phyloP scores from a whole-genome alignment of 805 yeast genomes.

The Starmerella vitae region DNA sequence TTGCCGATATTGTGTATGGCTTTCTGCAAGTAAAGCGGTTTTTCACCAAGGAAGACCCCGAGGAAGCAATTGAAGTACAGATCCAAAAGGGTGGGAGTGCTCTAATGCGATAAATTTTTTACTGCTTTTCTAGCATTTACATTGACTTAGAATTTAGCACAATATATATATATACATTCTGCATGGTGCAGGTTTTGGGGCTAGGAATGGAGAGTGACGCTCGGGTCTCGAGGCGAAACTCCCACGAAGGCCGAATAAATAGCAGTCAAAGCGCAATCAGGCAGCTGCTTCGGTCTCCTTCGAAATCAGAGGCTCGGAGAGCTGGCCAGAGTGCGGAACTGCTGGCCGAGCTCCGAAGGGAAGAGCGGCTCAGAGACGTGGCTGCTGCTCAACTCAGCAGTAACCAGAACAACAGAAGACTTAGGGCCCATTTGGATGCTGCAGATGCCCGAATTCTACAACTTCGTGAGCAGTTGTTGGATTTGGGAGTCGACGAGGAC shows the following conservation, averaged over 20 bases:
- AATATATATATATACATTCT: too few relatives aligned
- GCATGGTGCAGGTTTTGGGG: too few relatives aligned
- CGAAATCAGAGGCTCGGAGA: background rate
- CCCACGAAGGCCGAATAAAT: too few relatives aligned
- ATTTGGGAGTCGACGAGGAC: slow-evolving; percentile 32
- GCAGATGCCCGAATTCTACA: slow-evolving; percentile 15
- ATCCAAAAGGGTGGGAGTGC: slow-evolving; percentile 11
- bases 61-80: slow-evolving; percentile 12
- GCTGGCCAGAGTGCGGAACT: slow-evolving; percentile 19
- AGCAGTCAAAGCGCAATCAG: background rate
- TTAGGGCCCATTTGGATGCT: slow-evolving; percentile 17
- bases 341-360: slow-evolving; percentile 26
- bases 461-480: slow-evolving; percentile 28
- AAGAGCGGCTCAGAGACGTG: slow-evolving; percentile 28
- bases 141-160: too few relatives aligned
- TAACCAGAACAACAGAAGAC: slow-evolving; percentile 9
- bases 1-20: slow-evolving; percentile 9
- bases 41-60: slow-evolving; percentile 16
- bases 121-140: too few relatives aligned
- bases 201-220: too few relatives aligned
- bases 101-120: too few relatives aligned
- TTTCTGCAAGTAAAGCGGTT: slow-evolving; percentile 12
- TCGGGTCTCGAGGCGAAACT: too few relatives aligned
- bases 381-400: slow-evolving; percentile 26
- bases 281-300: background rate